Percentiles rank a stretch among this genome's conserved stretches.
Conservation (phyloP, 352 stramenopile species). For the Pythium plurisporium region DNA sequence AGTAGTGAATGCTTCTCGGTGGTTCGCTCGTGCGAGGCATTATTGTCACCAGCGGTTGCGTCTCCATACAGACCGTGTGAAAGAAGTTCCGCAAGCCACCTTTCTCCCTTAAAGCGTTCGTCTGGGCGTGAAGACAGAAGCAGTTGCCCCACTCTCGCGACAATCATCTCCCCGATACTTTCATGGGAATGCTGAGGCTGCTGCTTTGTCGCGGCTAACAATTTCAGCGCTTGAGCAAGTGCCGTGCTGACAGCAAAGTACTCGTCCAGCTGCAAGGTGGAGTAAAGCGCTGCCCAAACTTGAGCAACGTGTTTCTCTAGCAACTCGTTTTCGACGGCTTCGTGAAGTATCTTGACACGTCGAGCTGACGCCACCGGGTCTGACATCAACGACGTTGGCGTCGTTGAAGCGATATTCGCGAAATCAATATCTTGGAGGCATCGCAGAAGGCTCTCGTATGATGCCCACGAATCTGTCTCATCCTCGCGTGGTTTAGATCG, state of each 20-base stretch:
- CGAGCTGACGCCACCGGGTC: slow-evolving; percentile 8
- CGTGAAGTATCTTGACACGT: slow-evolving; percentile 22
- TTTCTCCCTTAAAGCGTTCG: slow-evolving; percentile 40
- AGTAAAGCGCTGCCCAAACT: slow-evolving; percentile 35
- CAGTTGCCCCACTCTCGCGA: slow-evolving; percentile 28
- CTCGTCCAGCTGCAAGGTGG: slow-evolving; percentile 24
- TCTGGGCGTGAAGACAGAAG: slow-evolving; percentile 26
- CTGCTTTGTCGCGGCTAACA: neutral
- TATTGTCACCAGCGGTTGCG: neutral
- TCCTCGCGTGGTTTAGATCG: slow-evolving; percentile 2
- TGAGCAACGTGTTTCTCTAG: slow-evolving; percentile 35
- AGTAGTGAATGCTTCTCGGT: too few species aligned
- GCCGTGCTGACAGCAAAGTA: slow-evolving; percentile 38
- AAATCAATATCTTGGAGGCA: slow-evolving; percentile 6
- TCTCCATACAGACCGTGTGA: neutral
- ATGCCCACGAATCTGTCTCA: neutral
- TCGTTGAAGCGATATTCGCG: slow-evolving; percentile 4
- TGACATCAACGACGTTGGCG: too few species aligned
- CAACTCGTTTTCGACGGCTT: slow-evolving; percentile 14
- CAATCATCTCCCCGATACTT: slow-evolving; percentile 22
- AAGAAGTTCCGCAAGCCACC: slow-evolving; percentile 51
- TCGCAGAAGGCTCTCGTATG: slow-evolving; percentile 10
- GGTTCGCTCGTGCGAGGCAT: too few species aligned
- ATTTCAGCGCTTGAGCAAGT: slow-evolving; percentile 28
- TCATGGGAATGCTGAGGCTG: slow-evolving; percentile 12